These are phyloP conservation scores for Hyaloscypha hepaticicola DNA, from an alignment of 495 filamentous ascomycete genomes.

Conservation along the genomic window DNA sequence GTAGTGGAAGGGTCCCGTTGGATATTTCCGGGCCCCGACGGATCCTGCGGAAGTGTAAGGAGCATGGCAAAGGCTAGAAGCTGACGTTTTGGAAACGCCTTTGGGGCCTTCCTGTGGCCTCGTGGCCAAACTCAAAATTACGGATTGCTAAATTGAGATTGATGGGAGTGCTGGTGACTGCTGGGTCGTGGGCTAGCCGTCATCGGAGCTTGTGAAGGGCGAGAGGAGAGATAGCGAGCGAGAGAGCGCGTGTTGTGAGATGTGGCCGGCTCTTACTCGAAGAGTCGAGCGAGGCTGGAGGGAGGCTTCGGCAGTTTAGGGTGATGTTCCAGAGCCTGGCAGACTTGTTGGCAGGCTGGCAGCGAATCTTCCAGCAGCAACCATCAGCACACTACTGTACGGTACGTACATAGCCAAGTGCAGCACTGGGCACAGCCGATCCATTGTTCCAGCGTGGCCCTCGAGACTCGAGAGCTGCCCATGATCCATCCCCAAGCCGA, in stretches of 20 bases:
- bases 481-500: neutral
- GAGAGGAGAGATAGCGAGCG: no score
- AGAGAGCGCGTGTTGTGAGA: no score
- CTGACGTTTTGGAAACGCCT: constrained; percentile 7
- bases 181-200: neutral
- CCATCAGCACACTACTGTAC: neutral
- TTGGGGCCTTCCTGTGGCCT: neutral
- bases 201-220: constrained; percentile 9
- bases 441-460: neutral
- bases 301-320: neutral
- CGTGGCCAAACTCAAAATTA: constrained; percentile 5
- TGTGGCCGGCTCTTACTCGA: neutral
- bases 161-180: no score
- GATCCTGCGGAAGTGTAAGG: constrained; percentile 9
- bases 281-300: neutral
- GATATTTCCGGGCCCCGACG: constrained; percentile 13
- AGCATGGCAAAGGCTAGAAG: constrained; percentile 11
- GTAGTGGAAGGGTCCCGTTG: neutral
- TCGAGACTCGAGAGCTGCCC: neutral
- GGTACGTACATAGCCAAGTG: no score
- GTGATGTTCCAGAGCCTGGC: constrained; percentile 12
- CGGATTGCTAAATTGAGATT: neutral
- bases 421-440: no score
- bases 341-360: neutral
- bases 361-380: neutral